These are phyloP conservation scores for Clathrospora elynae DNA, from an alignment of 2,329 filamentous ascomycete genomes.

Conservation along the genomic window DNA sequence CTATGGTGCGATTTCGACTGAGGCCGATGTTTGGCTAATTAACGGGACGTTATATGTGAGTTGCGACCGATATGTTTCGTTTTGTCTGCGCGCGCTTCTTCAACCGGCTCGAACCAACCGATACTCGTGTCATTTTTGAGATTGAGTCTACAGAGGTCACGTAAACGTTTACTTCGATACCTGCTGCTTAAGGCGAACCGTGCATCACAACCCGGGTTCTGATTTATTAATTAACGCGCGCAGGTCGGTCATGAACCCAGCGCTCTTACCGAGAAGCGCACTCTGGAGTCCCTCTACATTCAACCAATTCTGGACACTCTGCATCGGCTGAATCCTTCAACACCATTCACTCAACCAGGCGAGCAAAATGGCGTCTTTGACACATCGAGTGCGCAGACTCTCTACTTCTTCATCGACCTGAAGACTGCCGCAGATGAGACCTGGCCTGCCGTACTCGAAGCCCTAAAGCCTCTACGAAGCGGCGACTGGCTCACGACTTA, in stretches of 20 bases:
- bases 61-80: slow-evolving; percentile 12
- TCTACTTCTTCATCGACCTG: slow-evolving; percentile 68
- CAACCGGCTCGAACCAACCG: background rate
- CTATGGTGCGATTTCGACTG: slow-evolving; percentile 62
- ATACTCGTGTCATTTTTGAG: too few relatives aligned
- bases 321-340: slow-evolving; percentile 60
- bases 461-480: slow-evolving; percentile 61
- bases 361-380: slow-evolving; percentile 67
- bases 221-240: background rate
- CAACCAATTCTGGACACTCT: slow-evolving; percentile 63
- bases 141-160: too few relatives aligned
- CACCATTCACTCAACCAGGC: slow-evolving; percentile 52
- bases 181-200: too few relatives aligned
- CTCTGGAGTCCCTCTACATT: slow-evolving; percentile 63
- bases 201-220: background rate
- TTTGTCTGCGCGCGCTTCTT: background rate
- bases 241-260: slow-evolving; percentile 62
- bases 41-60: slow-evolving; percentile 60
- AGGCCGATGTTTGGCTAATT: slow-evolving; percentile 66
- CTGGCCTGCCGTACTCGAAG: slow-evolving; percentile 61
- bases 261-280: slow-evolving; percentile 59
- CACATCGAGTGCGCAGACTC: slow-evolving; percentile 60
- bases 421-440: slow-evolving; percentile 64
- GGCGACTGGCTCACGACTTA: slow-evolving; percentile 60
- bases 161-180: background rate